Evolutionary conservation across 169 alveolate genomes (phyloP).

Genomic region (Eimeria maxima): DNA sequence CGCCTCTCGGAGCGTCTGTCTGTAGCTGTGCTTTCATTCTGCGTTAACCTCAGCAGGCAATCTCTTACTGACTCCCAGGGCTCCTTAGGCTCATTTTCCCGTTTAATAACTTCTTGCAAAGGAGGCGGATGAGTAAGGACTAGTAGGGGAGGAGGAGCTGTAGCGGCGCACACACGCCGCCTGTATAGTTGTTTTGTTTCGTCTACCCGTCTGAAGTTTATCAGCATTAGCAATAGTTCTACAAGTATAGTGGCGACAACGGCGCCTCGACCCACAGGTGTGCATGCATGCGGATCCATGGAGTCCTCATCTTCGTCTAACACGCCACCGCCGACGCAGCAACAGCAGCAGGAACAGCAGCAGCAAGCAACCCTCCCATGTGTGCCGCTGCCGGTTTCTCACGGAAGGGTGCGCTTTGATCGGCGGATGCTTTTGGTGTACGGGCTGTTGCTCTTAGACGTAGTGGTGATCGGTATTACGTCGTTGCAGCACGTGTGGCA

Average conservation of each 20-base stretch:
- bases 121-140: neutral
- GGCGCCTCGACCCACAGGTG: neutral
- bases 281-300: constrained; percentile 44
- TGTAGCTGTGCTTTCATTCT: neutral
- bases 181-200: neutral
- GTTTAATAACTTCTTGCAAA: neutral
- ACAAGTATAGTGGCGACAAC: neutral
- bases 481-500: constrained; percentile 78
- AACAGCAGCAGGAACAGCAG: neutral
- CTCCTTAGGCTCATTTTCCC: neutral
- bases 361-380: neutral
- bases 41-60: neutral
- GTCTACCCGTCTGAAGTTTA: neutral
- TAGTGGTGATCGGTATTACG: constrained; percentile 75
- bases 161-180: neutral
- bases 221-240: neutral
- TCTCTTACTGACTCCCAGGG: neutral
- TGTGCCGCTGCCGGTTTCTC: neutral
- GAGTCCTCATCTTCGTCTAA: neutral
- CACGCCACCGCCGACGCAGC: constrained; percentile 7
- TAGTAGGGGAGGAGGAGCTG: no score
- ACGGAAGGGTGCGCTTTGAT: constrained; percentile 53
- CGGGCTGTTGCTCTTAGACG: constrained; percentile 77
- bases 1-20: neutral
- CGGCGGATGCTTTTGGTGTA: constrained; percentile 70